Evolutionary conservation across 176 grass and related monocot genomes (phyloP), one percentile per base, ranked within the genome.

Genomic region (Tuctoria greenei): DNA sequence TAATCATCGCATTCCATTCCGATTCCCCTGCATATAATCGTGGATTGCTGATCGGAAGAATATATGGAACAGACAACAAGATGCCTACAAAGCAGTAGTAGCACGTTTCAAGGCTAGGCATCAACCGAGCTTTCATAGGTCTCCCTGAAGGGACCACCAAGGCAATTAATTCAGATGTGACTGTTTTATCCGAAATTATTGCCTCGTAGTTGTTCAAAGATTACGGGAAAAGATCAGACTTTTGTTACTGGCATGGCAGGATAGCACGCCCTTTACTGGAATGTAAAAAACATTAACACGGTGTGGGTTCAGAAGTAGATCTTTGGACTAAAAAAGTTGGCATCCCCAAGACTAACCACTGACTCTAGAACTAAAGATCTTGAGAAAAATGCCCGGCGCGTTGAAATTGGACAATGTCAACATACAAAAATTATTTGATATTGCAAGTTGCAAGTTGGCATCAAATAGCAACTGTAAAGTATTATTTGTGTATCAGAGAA

Each of bases 21-120:
- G 54, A 68, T 88, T 24, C 75, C 54, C 20, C 25, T 81, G 27
- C 66, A 79, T 88, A 74, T 88, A 74, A 74, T 88, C 79, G 75
- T 8, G 17, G 26, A 10, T 37, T 55, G 41, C 77, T 73, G 16
- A 39, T 27, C 5, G 16, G 15, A 31, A 73, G 67, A 83, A 87
- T 79, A 77, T 76, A 47, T 63, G 37, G 59, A 1, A 59, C 47
- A 13, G 1, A 59, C 17, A 10, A 1, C 13, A 21, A 51, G 61
- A 82, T 87, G 82, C 60, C 41, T 43, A 24, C 34, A 11, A 58
- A 24, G 23, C 57, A 23, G 58, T n/a, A 56, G 23, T 24, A 66
- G 18, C 17, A 59, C 10, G 67, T 66, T 73, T 72, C 73, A 20
- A 42, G 17, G 27, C 31, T 25, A 20, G 44, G 28, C 64, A 55